Base-by-base conservation (phyloP, 768 basidiomycete genomes). In the Naganishia vaughanmartiniae region DNA sequence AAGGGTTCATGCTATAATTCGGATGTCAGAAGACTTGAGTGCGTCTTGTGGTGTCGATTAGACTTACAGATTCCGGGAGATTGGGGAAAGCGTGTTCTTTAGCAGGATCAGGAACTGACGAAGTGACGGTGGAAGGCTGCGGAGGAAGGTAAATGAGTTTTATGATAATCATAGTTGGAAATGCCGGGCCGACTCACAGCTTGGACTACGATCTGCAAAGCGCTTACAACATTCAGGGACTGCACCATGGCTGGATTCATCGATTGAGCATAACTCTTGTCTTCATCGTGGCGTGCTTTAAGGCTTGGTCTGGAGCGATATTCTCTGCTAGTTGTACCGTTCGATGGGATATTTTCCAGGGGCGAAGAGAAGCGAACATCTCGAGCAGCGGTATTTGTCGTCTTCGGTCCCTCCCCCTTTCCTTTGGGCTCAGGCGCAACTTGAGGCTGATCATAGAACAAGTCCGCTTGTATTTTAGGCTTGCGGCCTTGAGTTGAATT, bases 291-390 rank as follows among this genome's bases (percentile, higher is more conserved):
- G 48, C 48, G 48, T 63, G 39, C 30, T 42, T 63, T 63, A 0
- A 63, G 42, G 39, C 60, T 63, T 10, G 60, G 39, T 30, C 24
- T 63, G 24, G 26, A 17, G 6, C 36, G 39, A 24, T 45, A 42
- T 26, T 42, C 39, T 26, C 21, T 36, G 30, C 33, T 24, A 31
- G 34, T 17, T 4, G 57, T 58, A 14, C n/a, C 57, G 24, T 58
- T 58, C 10, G 57, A 15, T 3, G 36, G 60, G n/a, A 45, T 28
- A 9, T 21, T 42, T 63, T 63, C 60, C 39, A 63, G 39, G 14
- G 60, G 60, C 6, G 60, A 63, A 26, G 39, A 45, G 7, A 42
- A 63, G 21, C 60, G 60, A 4, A 63, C 60, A 30, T 63, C 60
- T 12, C 60, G 60, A 24, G 14, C n/a, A 7, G n/a, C 34, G 2